phyloP scores from a whole-genome alignment of 768 basidiomycete genomes.

The Termitomyces sp. region DNA sequence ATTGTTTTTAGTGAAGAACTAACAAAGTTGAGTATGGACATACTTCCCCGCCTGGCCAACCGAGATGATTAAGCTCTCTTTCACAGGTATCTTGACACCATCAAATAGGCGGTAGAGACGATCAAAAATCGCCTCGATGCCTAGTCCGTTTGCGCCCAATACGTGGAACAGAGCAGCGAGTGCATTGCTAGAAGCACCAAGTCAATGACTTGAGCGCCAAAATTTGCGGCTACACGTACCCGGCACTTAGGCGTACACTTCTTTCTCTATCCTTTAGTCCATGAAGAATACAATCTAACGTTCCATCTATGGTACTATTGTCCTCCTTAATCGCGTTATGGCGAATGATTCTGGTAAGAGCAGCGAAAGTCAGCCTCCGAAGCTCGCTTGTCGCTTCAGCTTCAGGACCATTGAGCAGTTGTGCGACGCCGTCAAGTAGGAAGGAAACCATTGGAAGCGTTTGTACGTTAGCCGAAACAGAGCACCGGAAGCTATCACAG shows the following conservation, averaged over 20 bases:
- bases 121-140: constrained; percentile 35
- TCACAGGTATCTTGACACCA: constrained; percentile 35
- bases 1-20: background rate
- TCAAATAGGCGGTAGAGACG: constrained; percentile 46
- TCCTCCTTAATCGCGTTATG: constrained; percentile 32
- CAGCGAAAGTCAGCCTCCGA: constrained; percentile 35
- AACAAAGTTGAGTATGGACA: constrained; percentile 6
- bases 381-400: constrained; percentile 42
- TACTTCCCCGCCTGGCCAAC: constrained; percentile 54
- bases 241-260: constrained; percentile 58
- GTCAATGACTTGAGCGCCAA: background rate
- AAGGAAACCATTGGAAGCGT: constrained; percentile 24
- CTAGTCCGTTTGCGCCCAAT: constrained; percentile 23
- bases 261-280: constrained; percentile 53
- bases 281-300: constrained; percentile 33
- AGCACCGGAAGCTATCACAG: constrained; percentile 26
- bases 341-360: constrained; percentile 34
- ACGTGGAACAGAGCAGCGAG: constrained; percentile 41
- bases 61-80: constrained; percentile 61
- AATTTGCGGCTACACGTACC: constrained; percentile 37
- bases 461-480: constrained; percentile 16
- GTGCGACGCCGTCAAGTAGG: constrained; percentile 27
- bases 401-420: constrained; percentile 41
- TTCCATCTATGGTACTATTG: constrained; percentile 22
- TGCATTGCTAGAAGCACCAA: constrained; percentile 32